Base-by-base conservation (phyloP, 441 rosid genomes). In the Bocquillonia castaneifolia region DNA sequence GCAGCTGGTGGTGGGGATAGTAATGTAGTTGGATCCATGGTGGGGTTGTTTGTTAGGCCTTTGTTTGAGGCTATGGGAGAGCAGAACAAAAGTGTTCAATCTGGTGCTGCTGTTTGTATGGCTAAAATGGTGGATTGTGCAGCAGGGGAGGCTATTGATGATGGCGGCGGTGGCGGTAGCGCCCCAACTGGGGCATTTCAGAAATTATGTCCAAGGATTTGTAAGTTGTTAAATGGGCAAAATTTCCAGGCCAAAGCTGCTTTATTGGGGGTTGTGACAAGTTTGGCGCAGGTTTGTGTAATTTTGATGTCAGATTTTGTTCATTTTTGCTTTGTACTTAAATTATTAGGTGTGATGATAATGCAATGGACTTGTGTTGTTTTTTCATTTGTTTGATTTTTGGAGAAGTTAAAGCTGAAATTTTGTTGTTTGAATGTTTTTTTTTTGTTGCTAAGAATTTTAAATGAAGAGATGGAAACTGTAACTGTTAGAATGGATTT, bases 21-120 rank as follows among this genome's bases (percentile, higher is more conserved):
- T 67, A 74, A 55, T 57, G 84, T 79, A 37, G 79, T 73, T 5
- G 85, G 82, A 36, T 60, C 83, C 40, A 66, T 81, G 72, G 86
- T 91, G 52, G 96, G 86, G 44, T 45, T 94, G 71, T 94, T 92
- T 64, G 94, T 85, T 52, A 90, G 82, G 84, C 97, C 97, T 3
- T 70, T 94, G 76, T 86, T 94, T 42, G 99, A 92, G 75, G 98
- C 91, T 0, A 92, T 94, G 99, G 92, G 89, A 32, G 99, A 94
- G 73, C 99, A 94, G 87, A 87, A 86, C 74, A 94, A 88, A 76
- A 86, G 81, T 32, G 96, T 87, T 44, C 99, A 92, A 77, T 81
- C 92, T n/a, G 98, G 96, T 65, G 98, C 98, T 26, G 89, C 98
- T 5, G 71, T 80, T 45, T 94, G 96, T 76, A 83, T 92, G 97